Base-by-base conservation (phyloP, 768 basidiomycete genomes). In the Paxillus rubicundulus region DNA sequence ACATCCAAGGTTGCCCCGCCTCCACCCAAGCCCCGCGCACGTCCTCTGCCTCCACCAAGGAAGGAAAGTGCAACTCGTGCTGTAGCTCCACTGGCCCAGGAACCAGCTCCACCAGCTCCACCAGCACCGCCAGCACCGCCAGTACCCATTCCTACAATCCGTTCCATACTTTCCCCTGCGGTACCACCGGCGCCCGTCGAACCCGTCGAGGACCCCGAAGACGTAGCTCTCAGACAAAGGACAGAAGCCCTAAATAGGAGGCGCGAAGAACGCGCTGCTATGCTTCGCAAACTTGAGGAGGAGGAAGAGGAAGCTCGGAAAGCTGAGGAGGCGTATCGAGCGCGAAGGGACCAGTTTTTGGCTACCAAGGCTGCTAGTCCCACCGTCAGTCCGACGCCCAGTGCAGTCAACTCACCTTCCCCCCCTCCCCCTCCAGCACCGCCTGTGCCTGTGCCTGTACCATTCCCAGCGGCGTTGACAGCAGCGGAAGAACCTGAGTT, bases 201-300 rank as follows among this genome's bases (percentile, higher is more conserved):
- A 18, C 80, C 78, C 2, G 72, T 77, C 52, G 77, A 85, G 40
- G 92, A 96, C 58, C 83, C 83, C 0, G 92, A 93, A 65, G 95
- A 97, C 55, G 82, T 79, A 40, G 77, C 72, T 14, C 65, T 97
- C 9, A 79, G 78, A 49, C 81, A 77, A 12, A 80, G 87, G 12
- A 88, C 93, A 65, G 87, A 80, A 53, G 80, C 79, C 3, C 62
- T 93, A n/a, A 76, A 77, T 45, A 87, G 86, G 66, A 84, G 84
- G 55, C 80, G 82, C 3, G 87, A 87, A 59, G 91, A 80, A n/a
- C 81, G 89, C 1, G 77, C 77, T 16, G 87, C 79, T 42, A 75
- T 86, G 45, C 70, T 94, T 17, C 82, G 87, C 45, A 78, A 82
- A 59, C 75, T 92, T 17, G 89, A 93, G 67, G 72, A 78, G 57